phyloP scores from a whole-genome alignment of 2,329 filamentous ascomycete species.

The Sclerotinia glacialis region DNA sequence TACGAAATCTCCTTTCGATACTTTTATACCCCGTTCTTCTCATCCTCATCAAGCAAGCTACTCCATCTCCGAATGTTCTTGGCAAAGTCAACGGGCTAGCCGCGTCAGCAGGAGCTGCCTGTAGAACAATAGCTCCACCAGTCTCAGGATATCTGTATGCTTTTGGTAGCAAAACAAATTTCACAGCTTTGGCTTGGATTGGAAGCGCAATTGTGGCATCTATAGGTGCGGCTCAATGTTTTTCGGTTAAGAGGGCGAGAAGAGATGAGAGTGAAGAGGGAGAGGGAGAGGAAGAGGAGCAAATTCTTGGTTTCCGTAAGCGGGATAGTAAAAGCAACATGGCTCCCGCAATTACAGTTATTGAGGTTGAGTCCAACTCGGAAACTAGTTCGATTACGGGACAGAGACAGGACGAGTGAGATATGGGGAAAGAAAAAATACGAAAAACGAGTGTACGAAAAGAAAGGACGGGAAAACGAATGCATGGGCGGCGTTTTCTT shows the following conservation, averaged over 20 bases:
- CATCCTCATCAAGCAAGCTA: slow-evolving; percentile 66
- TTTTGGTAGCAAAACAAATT: slow-evolving; percentile 56
- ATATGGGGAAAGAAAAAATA: neutral
- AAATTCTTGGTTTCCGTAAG: neutral
- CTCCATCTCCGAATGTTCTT: slow-evolving; percentile 53
- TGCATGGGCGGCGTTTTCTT: neutral
- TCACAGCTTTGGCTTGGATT: slow-evolving; percentile 63
- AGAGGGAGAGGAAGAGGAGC: neutral
- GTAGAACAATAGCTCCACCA: slow-evolving; percentile 65
- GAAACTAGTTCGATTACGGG: neutral
- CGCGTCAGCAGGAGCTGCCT: slow-evolving; percentile 63
- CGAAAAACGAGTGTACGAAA: neutral
- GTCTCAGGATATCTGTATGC: slow-evolving; percentile 62
- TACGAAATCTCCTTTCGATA: slow-evolving; percentile 61
- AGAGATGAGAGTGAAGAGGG: slow-evolving; percentile 23
- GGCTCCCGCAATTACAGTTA: neutral
- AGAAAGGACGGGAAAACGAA: neutral
- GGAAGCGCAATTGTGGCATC: slow-evolving; percentile 56
- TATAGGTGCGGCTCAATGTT: slow-evolving; percentile 59
- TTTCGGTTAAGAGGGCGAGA: slow-evolving; percentile 39
- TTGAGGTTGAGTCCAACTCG: slow-evolving; percentile 11
- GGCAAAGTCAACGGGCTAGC: slow-evolving; percentile 66
- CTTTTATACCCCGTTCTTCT: slow-evolving; percentile 63
- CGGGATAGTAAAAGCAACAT: neutral
- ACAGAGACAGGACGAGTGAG: neutral